phyloP scores from a whole-genome alignment of 139 green algal genomes.

The Micractinium conductrix region DNA sequence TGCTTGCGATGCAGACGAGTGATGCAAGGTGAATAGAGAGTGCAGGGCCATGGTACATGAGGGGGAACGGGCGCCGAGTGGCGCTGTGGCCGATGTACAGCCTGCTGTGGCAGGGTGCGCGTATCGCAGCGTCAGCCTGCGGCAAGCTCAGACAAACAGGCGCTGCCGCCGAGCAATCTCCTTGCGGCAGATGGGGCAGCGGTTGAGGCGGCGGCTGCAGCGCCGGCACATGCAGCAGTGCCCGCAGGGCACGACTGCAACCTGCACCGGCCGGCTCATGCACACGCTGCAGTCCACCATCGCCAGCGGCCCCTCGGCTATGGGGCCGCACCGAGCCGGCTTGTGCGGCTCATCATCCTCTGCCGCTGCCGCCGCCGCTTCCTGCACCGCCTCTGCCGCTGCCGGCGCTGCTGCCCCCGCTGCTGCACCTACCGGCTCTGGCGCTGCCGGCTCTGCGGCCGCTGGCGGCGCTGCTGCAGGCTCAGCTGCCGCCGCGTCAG shows the following conservation, averaged over 20 bases:
- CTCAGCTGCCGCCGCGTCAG: background rate
- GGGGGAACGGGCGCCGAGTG: too few species aligned
- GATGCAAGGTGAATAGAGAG: too few species aligned
- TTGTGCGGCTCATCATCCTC: background rate
- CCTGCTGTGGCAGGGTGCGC: too few species aligned
- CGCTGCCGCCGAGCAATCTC: conserved; percentile 78
- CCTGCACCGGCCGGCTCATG: conserved; percentile 69
- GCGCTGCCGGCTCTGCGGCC: background rate
- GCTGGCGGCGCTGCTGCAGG: background rate
- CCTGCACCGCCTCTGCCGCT: background rate
- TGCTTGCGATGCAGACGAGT: too few species aligned
- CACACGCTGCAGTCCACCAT: conserved; percentile 66
- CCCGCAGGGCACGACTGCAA: conserved; percentile 82
- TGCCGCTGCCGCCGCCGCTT: background rate
- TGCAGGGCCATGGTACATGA: too few species aligned
- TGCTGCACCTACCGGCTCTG: background rate
- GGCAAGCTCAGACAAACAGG: conserved; percentile 62
- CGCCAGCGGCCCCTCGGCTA: conserved; percentile 7
- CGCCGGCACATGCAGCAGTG: conserved; percentile 79
- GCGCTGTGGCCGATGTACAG: too few species aligned
- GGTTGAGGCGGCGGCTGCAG: conserved; percentile 68
- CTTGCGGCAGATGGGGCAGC: conserved; percentile 81
- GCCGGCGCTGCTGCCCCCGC: background rate
- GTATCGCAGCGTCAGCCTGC: too few species aligned
- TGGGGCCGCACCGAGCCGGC: background rate